These are phyloP conservation scores for Corynascus novoguineensis DNA, from an alignment of 495 filamentous ascomycete species.

Conservation along the genomic window DNA sequence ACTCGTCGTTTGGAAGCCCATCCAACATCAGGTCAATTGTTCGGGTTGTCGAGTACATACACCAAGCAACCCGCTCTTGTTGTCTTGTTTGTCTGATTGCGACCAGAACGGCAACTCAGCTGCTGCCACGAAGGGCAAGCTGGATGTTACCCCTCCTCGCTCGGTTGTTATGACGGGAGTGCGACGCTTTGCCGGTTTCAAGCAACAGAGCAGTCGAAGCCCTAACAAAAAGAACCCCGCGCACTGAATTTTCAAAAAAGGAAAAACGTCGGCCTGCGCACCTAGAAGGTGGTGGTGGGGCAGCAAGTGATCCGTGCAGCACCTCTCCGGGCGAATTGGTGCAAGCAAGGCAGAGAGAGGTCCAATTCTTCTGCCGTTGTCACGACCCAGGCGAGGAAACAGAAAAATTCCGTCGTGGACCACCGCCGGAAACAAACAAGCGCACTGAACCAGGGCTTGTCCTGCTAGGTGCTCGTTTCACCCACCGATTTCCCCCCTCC, in stretches of 20 bases:
- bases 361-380: conserved; percentile 20
- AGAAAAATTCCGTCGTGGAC: conserved; percentile 14
- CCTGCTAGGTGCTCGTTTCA: conserved; percentile 14
- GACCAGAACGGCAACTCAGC: too few relatives aligned
- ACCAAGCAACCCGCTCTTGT: too few relatives aligned
- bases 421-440: conserved; percentile 15
- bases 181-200: background rate
- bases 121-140: too few relatives aligned
- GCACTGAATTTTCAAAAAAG: conserved; percentile 21
- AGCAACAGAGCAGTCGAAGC: conserved; percentile 8
- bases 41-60: too few relatives aligned
- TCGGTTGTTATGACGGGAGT: background rate
- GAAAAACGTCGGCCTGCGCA: conserved; percentile 9
- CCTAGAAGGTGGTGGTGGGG: conserved; percentile 11
- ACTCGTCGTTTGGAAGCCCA: too few relatives aligned
- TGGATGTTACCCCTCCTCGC: background rate
- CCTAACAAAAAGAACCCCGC: conserved; percentile 17
- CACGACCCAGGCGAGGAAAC: conserved; percentile 13
- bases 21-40: too few relatives aligned
- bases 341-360: conserved; percentile 7
- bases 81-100: too few relatives aligned
- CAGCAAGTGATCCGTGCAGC: conserved; percentile 21
- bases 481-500: conserved; percentile 9
- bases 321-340: conserved; percentile 8
- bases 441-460: conserved; percentile 20